Percentiles rank a stretch among this genome's conserved stretches.
Conservation (phyloP, 495 filamentous ascomycete genomes). For the Talaromyces wortmannii region DNA sequence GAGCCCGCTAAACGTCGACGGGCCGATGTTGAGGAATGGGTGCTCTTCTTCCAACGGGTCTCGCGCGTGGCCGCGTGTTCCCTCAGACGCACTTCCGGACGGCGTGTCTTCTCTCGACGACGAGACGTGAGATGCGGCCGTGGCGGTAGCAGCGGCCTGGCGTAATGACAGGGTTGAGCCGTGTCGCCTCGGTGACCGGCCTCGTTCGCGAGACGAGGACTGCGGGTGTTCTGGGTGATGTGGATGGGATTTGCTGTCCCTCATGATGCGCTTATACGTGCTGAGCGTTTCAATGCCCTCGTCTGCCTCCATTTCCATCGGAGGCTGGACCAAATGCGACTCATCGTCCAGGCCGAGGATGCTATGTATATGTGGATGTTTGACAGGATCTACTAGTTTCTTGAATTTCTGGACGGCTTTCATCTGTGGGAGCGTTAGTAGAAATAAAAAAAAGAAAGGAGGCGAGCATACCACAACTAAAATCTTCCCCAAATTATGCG, state of each 20-base stretch:
- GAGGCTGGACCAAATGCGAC: constrained; percentile 49
- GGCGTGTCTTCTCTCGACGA: constrained; percentile 30
- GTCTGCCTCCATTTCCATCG: constrained; percentile 44
- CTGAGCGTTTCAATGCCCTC: constrained; percentile 27
- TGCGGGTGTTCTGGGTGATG: not conserved
- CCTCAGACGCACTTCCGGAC: constrained; percentile 27
- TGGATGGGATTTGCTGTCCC: no score
- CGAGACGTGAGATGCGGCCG: constrained; percentile 18
- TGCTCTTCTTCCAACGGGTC: constrained; percentile 55
- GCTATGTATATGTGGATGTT: constrained; percentile 45
- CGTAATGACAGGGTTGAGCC: constrained; percentile 11
- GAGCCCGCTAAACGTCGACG: constrained; percentile 35
- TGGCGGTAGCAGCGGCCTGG: constrained; percentile 13
- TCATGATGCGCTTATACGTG: not conserved
- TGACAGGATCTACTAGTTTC: constrained; percentile 38
- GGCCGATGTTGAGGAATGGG: constrained; percentile 69
- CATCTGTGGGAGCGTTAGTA: constrained; percentile 48
- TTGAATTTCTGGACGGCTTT: constrained; percentile 91
- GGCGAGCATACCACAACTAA: constrained; percentile 66
- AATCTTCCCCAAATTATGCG: constrained; percentile 74
- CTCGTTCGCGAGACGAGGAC: constrained; percentile 7
- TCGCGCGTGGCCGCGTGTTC: constrained; percentile 57
- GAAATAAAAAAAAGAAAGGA: not conserved
- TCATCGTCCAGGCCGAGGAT: constrained; percentile 48
- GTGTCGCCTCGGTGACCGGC: constrained; percentile 11